Evolutionary conservation across 2,329 filamentous ascomycete species (phyloP).

Genomic region (Chrysoporthe cubensis): DNA sequence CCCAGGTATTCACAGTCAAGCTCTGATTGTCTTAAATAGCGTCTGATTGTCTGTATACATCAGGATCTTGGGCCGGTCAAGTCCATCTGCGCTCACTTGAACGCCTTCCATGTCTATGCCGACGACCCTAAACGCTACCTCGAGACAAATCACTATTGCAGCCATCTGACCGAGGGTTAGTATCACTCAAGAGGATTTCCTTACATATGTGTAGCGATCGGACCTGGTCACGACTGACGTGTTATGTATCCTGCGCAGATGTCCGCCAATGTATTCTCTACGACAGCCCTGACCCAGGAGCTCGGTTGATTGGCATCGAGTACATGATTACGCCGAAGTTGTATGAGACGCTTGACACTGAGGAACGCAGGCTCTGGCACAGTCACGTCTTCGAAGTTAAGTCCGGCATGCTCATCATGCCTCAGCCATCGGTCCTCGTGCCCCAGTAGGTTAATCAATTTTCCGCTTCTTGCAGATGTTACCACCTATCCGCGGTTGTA

Average conservation of each 20-base stretch:
- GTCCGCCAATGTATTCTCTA: slow-evolving; percentile 86
- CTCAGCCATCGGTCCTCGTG: slow-evolving; percentile 55
- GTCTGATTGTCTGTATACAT: slow-evolving; percentile 6
- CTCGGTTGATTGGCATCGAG: slow-evolving; percentile 80
- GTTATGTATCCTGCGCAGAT: slow-evolving; percentile 47
- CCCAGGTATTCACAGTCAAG: slow-evolving; percentile 50
- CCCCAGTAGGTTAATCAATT: slow-evolving; percentile 43
- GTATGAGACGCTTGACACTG: slow-evolving; percentile 65
- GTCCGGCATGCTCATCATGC: slow-evolving; percentile 80
- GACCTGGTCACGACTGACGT: not conserved
- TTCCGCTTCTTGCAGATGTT: not conserved
- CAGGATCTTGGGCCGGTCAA: slow-evolving; percentile 73
- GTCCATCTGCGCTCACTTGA: slow-evolving; percentile 79
- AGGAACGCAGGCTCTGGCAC: slow-evolving; percentile 81
- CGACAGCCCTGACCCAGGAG: slow-evolving; percentile 68
- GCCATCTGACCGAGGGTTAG: slow-evolving; percentile 68
- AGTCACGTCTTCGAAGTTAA: slow-evolving; percentile 76
- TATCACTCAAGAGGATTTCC: not conserved
- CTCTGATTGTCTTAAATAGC: not conserved
- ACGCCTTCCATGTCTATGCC: slow-evolving; percentile 87
- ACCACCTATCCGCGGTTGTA: not conserved
- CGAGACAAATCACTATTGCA: slow-evolving; percentile 85
- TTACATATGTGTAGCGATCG: not conserved
- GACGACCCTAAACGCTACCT: slow-evolving; percentile 70
- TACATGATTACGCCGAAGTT: slow-evolving; percentile 80